A percentile compares a stretch with the other conserved stretches of the same genome.
phyloP scores from a whole-genome alignment of 2,329 filamentous ascomycete genomes.

The Huntiella abstrusa region DNA sequence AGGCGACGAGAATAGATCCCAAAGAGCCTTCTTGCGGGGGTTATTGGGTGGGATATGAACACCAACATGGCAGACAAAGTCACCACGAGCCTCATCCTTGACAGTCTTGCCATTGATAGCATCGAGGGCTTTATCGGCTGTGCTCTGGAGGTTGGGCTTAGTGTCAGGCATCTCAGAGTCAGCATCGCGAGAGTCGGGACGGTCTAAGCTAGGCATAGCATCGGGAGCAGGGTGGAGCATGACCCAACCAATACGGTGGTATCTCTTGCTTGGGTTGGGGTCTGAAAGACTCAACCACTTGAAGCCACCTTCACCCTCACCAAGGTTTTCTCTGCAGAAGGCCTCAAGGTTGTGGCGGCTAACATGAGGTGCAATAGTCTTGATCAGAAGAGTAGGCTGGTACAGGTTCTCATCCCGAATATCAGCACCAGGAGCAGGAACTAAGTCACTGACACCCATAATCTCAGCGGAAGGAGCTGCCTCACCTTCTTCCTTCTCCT shows the following conservation, averaged over 20 bases:
- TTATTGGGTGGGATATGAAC: conserved; percentile 78
- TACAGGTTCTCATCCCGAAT: conserved; percentile 74
- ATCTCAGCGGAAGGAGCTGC: conserved; percentile 82
- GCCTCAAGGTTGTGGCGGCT: conserved; percentile 82
- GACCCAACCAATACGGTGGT: conserved; percentile 96
- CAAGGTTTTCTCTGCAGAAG: conserved; percentile 86
- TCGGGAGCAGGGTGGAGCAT: conserved; percentile 74
- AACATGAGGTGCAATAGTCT: conserved; percentile 92
- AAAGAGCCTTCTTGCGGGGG: conserved; percentile 83
- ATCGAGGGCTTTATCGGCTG: conserved; percentile 72
- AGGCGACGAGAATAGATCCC: conserved; percentile 89
- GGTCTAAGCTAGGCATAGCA: conserved; percentile 42
- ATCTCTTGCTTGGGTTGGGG: conserved; percentile 91
- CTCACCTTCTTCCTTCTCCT: conserved; percentile 93
- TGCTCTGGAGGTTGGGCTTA: conserved; percentile 27
- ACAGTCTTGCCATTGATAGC: conserved; percentile 97
- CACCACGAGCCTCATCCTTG: conserved; percentile 78
- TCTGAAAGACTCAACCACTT: conserved; percentile 93
- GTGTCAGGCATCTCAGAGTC: conserved; percentile 25
- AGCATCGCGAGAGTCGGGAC: conserved; percentile 49
- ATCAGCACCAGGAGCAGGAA: conserved; percentile 68
- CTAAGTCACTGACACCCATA: conserved; percentile 74
- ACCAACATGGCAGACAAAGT: conserved; percentile 94
- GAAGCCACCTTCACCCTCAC: conserved; percentile 78
- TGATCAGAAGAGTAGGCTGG: conserved; percentile 88